phyloP scores from a whole-genome alignment of 345 rosid species.

The Salix purpurea region DNA sequence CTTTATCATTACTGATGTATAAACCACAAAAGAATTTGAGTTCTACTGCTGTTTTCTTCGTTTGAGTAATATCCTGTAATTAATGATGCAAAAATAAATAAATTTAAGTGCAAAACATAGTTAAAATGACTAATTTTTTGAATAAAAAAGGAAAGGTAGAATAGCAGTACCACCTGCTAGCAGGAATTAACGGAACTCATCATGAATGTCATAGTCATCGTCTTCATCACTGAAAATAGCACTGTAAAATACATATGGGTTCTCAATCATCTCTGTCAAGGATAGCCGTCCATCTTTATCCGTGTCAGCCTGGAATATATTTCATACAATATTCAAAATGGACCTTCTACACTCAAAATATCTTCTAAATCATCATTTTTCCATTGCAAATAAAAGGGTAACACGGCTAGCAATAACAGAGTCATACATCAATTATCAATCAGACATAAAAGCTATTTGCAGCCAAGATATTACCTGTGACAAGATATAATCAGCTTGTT shows the following conservation, averaged over 20 bases:
- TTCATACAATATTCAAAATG: neutral
- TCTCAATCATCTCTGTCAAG: slow-evolving; percentile 80
- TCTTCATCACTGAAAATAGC: slow-evolving; percentile 84
- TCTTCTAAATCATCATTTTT: neutral
- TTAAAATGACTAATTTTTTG: neutral
- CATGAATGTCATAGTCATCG: slow-evolving; percentile 57
- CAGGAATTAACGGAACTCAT: slow-evolving; percentile 70
- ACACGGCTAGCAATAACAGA: neutral
- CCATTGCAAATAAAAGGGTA: neutral
- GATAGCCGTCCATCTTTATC: slow-evolving; percentile 79
- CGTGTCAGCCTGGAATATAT: slow-evolving; percentile 68
- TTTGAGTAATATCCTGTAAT: neutral
- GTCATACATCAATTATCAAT: neutral
- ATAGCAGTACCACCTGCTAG: neutral
- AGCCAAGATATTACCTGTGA: slow-evolving; percentile 56
- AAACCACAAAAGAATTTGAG: neutral
- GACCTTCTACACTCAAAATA: neutral
- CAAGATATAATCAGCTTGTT: slow-evolving; percentile 85
- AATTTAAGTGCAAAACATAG: neutral
- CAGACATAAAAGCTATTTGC: neutral
- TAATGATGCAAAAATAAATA: neutral
- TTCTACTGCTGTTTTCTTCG: neutral
- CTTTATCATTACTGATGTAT: neutral
- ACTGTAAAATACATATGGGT: slow-evolving; percentile 89
- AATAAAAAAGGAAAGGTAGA: too few relatives aligned